These are phyloP conservation scores for Plectosphaerella cucumerina DNA, from an alignment of 2,329 filamentous ascomycete genomes.

Conservation along the genomic window DNA sequence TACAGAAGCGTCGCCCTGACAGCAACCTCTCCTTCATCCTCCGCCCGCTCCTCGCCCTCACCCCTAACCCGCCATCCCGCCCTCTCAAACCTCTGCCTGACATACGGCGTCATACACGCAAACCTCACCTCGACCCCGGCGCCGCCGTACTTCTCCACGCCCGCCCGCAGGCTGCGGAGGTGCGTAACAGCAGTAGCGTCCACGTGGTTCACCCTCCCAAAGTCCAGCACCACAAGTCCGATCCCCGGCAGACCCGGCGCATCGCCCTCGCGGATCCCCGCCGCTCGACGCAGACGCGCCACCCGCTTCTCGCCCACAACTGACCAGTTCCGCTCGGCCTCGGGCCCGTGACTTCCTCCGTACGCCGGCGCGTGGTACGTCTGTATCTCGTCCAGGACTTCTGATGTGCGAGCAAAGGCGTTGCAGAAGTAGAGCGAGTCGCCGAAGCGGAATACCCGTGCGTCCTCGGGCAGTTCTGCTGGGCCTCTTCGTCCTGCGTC, in stretches of 20 bases:
- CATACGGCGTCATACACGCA: conserved; percentile 39
- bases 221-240: conserved; percentile 46
- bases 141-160: conserved; percentile 45
- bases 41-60: neutral
- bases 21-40: neutral
- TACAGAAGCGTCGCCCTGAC: neutral
- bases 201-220: conserved; percentile 45
- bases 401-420: conserved; percentile 46
- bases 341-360: conserved; percentile 21
- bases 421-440: conserved; percentile 60
- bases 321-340: conserved; percentile 47
- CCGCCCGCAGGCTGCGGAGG: conserved; percentile 41
- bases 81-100: conserved; percentile 31
- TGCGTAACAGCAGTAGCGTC: conserved; percentile 49
- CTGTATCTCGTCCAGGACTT: conserved; percentile 46
- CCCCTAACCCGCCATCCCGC: conserved; percentile 25
- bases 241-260: conserved; percentile 32
- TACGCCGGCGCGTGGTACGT: conserved; percentile 37
- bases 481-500: too few species aligned
- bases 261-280: conserved; percentile 23
- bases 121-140: conserved; percentile 41
- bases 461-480: conserved; percentile 37
- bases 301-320: conserved; percentile 45
- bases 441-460: conserved; percentile 51
- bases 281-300: conserved; percentile 34